These are phyloP conservation scores for Penicillium subrubescens DNA, from an alignment of 495 filamentous ascomycete genomes.

Conservation along the genomic window DNA sequence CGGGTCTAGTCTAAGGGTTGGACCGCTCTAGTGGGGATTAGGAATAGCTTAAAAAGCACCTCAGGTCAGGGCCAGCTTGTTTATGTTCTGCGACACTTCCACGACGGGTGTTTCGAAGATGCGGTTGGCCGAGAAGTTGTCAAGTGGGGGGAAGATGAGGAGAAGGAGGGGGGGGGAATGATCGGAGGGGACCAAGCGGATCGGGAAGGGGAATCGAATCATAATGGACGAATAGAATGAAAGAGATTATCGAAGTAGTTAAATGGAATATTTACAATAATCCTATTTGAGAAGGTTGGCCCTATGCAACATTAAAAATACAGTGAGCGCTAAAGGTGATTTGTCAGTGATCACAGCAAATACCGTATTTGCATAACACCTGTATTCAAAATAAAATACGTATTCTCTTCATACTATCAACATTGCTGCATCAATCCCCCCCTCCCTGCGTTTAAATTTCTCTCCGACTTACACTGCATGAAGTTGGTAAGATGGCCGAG, in stretches of 20 bases:
- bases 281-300: no score
- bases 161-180: background rate
- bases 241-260: background rate
- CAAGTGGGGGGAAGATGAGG: background rate
- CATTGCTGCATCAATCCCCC: no score
- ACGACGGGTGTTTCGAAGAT: background rate
- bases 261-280: no score
- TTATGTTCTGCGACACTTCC: background rate
- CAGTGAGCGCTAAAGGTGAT: no score
- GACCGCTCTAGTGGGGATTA: background rate
- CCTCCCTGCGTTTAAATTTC: no score
- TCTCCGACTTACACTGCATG: background rate
- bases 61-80: background rate
- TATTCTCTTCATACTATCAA: no score
- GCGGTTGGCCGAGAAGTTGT: background rate
- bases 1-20: background rate
- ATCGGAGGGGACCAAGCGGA: background rate
- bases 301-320: no score
- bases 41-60: background rate
- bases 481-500: slow-evolving; percentile 35
- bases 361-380: no score
- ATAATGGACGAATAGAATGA: background rate
- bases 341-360: no score
- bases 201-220: background rate
- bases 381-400: no score